phyloP scores from a whole-genome alignment of 2,329 filamentous ascomycete genomes.

The Ophiostoma triangulosporum region DNA sequence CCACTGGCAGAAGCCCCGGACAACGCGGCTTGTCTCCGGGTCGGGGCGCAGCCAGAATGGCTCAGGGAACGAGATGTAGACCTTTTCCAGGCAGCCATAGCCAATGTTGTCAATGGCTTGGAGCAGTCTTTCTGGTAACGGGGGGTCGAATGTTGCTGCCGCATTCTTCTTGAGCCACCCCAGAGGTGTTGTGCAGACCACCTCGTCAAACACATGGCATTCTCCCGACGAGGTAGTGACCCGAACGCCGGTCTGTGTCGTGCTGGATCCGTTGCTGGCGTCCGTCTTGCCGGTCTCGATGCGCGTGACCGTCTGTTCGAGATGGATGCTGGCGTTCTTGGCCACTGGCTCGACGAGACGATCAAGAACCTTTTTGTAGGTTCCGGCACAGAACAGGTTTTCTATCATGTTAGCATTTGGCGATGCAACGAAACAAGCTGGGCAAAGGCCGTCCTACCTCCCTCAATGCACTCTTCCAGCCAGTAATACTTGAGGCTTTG shows the following conservation, averaged over 20 bases:
- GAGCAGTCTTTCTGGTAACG: constrained; percentile 41
- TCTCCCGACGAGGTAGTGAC: constrained; percentile 34
- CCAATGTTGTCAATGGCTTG: constrained; percentile 50
- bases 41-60: constrained; percentile 56
- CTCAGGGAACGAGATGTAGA: constrained; percentile 55
- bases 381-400: constrained; percentile 46
- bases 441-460: constrained; percentile 29
- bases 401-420: constrained; percentile 25
- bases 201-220: constrained; percentile 45
- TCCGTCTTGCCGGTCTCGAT: constrained; percentile 22
- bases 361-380: constrained; percentile 44
- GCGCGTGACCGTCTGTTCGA: constrained; percentile 32
- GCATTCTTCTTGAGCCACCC: constrained; percentile 53
- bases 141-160: constrained; percentile 43
- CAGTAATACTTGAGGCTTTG: constrained; percentile 68
- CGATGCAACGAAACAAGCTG: neutral
- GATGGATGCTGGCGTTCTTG: constrained; percentile 39
- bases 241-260: constrained; percentile 22
- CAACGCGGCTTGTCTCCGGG: constrained; percentile 22
- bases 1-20: constrained; percentile 63
- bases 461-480: constrained; percentile 66
- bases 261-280: constrained; percentile 3
- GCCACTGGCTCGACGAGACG: constrained; percentile 44
- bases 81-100: constrained; percentile 54
- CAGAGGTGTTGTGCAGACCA: constrained; percentile 54